Evolutionary conservation across 352 stramenopile genomes (phyloP).

Genomic region (Phytophthora lateralis): DNA sequence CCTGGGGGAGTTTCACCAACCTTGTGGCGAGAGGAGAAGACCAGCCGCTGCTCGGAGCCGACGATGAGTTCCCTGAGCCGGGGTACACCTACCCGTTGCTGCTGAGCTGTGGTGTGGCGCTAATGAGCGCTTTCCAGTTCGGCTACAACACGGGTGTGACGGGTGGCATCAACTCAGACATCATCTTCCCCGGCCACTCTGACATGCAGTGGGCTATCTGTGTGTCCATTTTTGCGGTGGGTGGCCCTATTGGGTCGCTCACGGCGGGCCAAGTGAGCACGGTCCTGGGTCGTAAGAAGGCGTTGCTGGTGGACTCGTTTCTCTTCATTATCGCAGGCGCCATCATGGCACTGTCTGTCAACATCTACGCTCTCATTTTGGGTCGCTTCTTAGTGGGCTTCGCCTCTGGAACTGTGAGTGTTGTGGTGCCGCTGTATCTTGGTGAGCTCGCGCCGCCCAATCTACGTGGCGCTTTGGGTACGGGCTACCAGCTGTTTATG

Average conservation of each 20-base stretch:
- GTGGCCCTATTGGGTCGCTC: constrained; percentile 68
- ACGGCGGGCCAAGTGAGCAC: constrained; percentile 62
- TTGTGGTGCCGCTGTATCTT: constrained; percentile 76
- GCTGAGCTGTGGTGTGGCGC: constrained; percentile 65
- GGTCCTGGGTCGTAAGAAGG: constrained; percentile 64
- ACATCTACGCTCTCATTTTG: constrained; percentile 76
- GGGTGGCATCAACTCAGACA: constrained; percentile 57
- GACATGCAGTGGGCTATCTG: constrained; percentile 71
- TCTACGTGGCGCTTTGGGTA: constrained; percentile 70
- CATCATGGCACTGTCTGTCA: constrained; percentile 64
- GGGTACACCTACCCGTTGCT: constrained; percentile 74
- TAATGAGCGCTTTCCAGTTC: constrained; percentile 77
- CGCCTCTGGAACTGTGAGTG: constrained; percentile 67
- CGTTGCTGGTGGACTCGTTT: constrained; percentile 61
- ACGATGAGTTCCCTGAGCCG: constrained; percentile 66
- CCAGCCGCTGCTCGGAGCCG: constrained; percentile 61
- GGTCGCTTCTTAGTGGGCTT: constrained; percentile 76
- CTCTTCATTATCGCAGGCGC: constrained; percentile 66
- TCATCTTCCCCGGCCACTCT: constrained; percentile 71
- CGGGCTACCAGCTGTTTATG: constrained; percentile 77
- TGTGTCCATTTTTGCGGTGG: constrained; percentile 72
- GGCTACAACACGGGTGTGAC: constrained; percentile 81
- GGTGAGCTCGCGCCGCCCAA: constrained; percentile 75
- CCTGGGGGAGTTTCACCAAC: constrained; percentile 63
- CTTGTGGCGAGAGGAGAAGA: constrained; percentile 66